phyloP scores from a whole-genome alignment of 106 monocot genomes.

The Vanilla planifolia region DNA sequence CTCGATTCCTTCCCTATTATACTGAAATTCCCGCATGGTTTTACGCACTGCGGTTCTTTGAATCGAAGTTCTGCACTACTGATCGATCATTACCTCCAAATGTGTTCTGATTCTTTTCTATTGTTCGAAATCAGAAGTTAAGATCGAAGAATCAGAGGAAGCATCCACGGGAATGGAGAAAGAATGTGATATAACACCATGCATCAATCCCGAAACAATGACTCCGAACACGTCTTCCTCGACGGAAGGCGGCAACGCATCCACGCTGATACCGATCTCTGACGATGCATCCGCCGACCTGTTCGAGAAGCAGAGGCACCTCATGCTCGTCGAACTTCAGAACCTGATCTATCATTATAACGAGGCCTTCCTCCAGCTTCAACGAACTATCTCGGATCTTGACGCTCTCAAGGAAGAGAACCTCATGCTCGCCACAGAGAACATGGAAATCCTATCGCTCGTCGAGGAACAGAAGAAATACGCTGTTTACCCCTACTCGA shows the following conservation, averaged over 20 bases:
- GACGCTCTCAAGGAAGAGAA: constrained; percentile 43
- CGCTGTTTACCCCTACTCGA: background rate
- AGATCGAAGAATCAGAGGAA: background rate
- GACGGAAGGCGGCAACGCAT: background rate
- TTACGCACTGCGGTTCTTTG: too few species aligned
- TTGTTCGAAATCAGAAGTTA: background rate
- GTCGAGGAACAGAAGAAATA: constrained; percentile 18
- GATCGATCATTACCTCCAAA: background rate
- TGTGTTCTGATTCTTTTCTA: background rate
- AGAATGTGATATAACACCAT: background rate
- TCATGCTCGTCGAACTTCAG: constrained; percentile 30
- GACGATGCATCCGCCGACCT: background rate
- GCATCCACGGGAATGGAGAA: background rate
- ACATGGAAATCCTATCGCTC: constrained; percentile 35
- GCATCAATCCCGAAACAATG: background rate
- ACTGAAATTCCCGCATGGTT: too few species aligned
- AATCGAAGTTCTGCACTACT: background rate
- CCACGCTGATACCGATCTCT: background rate
- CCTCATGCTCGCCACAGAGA: constrained; percentile 29
- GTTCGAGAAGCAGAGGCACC: constrained; percentile 29
- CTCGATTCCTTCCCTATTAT: background rate
- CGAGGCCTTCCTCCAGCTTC: constrained; percentile 39
- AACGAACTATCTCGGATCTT: constrained; percentile 20
- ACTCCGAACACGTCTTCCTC: background rate
- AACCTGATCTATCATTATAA: constrained; percentile 38